Evolutionary conservation across 495 filamentous ascomycete genomes (phyloP), one percentile per base, ranked within the genome.

Genomic region (Penicillium goetzii): DNA sequence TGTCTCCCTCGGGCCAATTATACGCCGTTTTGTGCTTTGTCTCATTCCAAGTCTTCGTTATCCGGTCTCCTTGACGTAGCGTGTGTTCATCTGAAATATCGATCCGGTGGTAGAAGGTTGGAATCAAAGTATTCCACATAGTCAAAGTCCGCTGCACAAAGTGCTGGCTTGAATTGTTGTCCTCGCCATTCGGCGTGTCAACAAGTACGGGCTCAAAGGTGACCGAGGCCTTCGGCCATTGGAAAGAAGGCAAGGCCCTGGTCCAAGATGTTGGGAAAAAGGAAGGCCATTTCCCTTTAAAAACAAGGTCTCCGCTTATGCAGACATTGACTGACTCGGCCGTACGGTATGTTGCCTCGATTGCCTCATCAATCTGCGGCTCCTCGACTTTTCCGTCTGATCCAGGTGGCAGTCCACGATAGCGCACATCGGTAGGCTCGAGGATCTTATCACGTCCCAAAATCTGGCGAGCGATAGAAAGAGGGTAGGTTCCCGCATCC

Each of bases 401-500:
- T n/a, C 59, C 62, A 33, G 12, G 15, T 0, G 50, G 10, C 9
- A 61, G 7, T 10, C 25, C 51, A 19, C 56, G 26, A 17, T 51
- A 56, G n/a, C 41, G 9, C 10, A 32, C 60, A 14, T 54, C 49
- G 2, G 60, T 1, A 0, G 67, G 74, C 15, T 69, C 67, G 15
- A 51, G 47, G 0, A 75, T 74, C 17, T 76, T 68, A 53, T 68
- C 63, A 17, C 68, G 56, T 1, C 67, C 71, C 43, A 81, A 76
- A 23, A 85, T 72, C 28, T 73, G 74, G 15, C 81, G 67, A 0
- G 84, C 61, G 6, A 74, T 63, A 19, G 74, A 76, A 14, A 85
- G 58, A 14, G 75, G 75, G 66, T 88, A 89, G 0, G 80, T 76
- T 7, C 79, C 81, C 7, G 85, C 72, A 62, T 88, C 85, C 84